Base-by-base conservation (phyloP, 106 monocot species). In the Gastrodia elata region DNA sequence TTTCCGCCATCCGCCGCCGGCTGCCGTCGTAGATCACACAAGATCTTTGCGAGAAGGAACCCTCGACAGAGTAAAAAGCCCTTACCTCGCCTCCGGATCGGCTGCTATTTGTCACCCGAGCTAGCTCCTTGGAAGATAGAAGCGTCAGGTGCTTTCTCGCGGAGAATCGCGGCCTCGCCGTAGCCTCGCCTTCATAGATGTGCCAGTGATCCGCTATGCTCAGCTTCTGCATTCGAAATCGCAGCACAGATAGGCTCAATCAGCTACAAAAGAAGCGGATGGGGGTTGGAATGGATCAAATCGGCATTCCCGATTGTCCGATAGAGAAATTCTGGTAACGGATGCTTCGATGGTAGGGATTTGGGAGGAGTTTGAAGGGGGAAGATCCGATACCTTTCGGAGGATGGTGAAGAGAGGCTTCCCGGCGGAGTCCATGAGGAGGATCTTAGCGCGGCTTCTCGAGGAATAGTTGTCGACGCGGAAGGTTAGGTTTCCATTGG, bases 341-440 rank as follows among this genome's bases (percentile, higher is more conserved):
- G n/a, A 22, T 8, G 41, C 7, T 8, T 26, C 0, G 26, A 24
- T 0, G 6, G 4, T 70, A 2, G 46, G 46, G 46, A 16, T 46
- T 46, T 46, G 46, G 46, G 46, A 46, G 46, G 18, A 46, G 46
- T 46, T 10, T 46, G 46, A 16, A 46, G 13, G 46, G 46, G 18
- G 9, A 6, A 22, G 38, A 39, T 37, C 9, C 6, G 1, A 4
- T 84, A 87, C 81, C 83, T 87, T 84, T 39, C 79, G 35, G 3
- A 81, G 83, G 39, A 87, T 46, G 39, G 84, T 87, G 34, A 81
- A 74, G 28, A 87, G 74, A 5, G 84, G 79, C 20, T 74, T 73
- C 1, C 87, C 87, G n/a, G 48, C 61, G 48, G 72, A 75, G 41
- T 84, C 84, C 87, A 87, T 87, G 76, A 87, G 87, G 32, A 87